Conservation (phyloP, 208 protist species). For the Zelonia costaricensis region DNA sequence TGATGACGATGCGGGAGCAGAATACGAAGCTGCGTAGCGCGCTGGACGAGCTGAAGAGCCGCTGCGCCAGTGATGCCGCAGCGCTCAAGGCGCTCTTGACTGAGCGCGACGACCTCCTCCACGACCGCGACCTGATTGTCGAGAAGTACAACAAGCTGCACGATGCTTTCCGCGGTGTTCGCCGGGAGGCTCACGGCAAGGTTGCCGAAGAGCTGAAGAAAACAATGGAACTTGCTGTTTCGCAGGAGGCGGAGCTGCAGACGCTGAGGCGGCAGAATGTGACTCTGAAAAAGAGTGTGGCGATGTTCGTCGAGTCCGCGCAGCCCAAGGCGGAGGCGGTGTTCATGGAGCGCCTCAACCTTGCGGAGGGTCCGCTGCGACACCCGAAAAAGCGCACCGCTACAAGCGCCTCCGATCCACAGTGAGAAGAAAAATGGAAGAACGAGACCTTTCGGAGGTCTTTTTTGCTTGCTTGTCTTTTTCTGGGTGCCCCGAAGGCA, state of each 20-base stretch:
- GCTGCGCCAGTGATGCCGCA: slow-evolving; percentile 54
- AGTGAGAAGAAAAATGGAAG: too few species aligned
- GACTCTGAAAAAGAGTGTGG: slow-evolving; percentile 73
- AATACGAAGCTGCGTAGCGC: slow-evolving; percentile 39
- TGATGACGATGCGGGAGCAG: slow-evolving; percentile 30
- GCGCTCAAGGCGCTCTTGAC: slow-evolving; percentile 56
- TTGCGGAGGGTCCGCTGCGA: slow-evolving; percentile 76
- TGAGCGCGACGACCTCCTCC: slow-evolving; percentile 57
- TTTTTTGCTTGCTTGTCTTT: slow-evolving; percentile 12
- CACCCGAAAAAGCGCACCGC: slow-evolving; percentile 70
- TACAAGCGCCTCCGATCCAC: slow-evolving; percentile 13
- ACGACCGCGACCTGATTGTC: slow-evolving; percentile 69
- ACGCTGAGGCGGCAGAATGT: slow-evolving; percentile 68
- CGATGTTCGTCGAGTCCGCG: slow-evolving; percentile 57
- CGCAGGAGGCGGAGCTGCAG: slow-evolving; percentile 80
- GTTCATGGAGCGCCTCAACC: slow-evolving; percentile 74
- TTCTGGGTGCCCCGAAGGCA: not conserved
- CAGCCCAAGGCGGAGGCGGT: slow-evolving; percentile 56
- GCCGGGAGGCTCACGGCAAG: slow-evolving; percentile 47
- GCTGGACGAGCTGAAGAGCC: slow-evolving; percentile 65
- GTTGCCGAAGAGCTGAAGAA: slow-evolving; percentile 53
- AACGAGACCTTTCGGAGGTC: too few species aligned
- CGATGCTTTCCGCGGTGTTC: slow-evolving; percentile 56
- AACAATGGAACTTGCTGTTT: slow-evolving; percentile 57
- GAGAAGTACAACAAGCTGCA: slow-evolving; percentile 87